Evolutionary conservation across 768 basidiomycete genomes (phyloP).

Genomic region (Neoboletus magnificus): DNA sequence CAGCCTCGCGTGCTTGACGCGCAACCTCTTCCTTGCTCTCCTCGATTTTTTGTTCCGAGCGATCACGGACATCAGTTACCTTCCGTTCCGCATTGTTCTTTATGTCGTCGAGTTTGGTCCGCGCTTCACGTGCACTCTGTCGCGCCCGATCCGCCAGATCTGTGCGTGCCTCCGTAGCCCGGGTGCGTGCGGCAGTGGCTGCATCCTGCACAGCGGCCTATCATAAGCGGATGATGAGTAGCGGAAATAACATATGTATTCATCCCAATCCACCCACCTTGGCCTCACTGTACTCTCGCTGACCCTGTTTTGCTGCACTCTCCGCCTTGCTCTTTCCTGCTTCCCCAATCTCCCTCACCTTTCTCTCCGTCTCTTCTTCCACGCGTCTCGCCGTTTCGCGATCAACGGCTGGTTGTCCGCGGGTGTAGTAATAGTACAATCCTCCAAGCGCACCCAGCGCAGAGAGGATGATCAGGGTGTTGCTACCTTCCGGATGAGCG

Average conservation of each 20-base stretch:
- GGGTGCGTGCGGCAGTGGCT: constrained; percentile 4
- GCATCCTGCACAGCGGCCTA: constrained; percentile 24
- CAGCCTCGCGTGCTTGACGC: constrained; percentile 22
- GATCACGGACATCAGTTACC: constrained; percentile 22
- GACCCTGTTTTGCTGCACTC: constrained; percentile 26
- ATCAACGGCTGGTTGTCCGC: constrained; percentile 17
- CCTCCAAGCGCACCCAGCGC: constrained; percentile 34
- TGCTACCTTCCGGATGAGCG: constrained; percentile 17
- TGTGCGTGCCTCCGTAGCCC: constrained; percentile 23
- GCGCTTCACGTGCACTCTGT: constrained; percentile 24
- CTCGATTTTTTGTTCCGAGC: constrained; percentile 26
- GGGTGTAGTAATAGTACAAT: constrained; percentile 38
- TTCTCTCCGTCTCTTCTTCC: constrained; percentile 34
- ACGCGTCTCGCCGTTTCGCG: constrained; percentile 26
- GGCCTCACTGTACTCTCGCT: constrained; percentile 31
- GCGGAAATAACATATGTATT: background rate
- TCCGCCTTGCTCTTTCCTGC: constrained; percentile 32
- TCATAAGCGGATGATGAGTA: background rate
- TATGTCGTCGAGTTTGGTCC: constrained; percentile 22
- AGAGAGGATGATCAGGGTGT: constrained; percentile 29
- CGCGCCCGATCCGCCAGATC: constrained; percentile 26
- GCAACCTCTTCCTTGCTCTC: constrained; percentile 29
- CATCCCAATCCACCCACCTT: constrained; percentile 29
- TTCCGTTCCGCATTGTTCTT: constrained; percentile 27
- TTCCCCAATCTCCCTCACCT: constrained; percentile 26